Base-by-base conservation (phyloP, 176 grass and related monocot species). In the Aegilops speltoides region DNA sequence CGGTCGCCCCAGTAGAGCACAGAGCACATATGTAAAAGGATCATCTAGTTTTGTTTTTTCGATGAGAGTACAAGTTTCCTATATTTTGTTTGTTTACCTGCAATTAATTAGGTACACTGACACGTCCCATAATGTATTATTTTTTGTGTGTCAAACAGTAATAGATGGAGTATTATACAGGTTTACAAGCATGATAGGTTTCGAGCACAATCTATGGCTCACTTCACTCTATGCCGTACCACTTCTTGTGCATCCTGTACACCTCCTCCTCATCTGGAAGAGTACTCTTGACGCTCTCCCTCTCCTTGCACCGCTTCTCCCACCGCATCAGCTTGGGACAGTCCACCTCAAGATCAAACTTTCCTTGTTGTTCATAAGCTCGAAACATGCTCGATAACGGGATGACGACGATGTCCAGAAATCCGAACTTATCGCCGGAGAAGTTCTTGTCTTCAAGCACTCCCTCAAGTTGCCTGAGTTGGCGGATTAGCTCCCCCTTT, bases 231-330 rank as follows among this genome's bases (percentile, higher is more conserved):
- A 81, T 82, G 2, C 46, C 59, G 2, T 91, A 82, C 68, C 76
- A 88, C 37, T 68, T 23, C 85, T 77, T 85, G 54, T 91, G 67
- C 15, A 93, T 25, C n/a, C 82, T 38, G 8, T 90, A 93, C 56
- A 88, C 54, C 37, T 81, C 23, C 0, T 25, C 14, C 3, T 70
- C 79, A 2, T 88, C 72, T 0, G 81, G 82, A 1, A 93, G 68
- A 8, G 81, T 81, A 0, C 34, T 14, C 22, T 19, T 50, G 1
- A 89, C 74, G 7, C 92, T 89, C 17, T 93, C 86, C 80, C 87
- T 76, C 23, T 85, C 61, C 84, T 10, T 76, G 61, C 91, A 93
- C 59, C 43, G 76, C 36, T 31, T 34, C 13, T 73, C 79, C 83
- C 92, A 89, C 0, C n/a, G 37, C 62, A 73, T 64, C 28, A 91